phyloP scores from a whole-genome alignment of 2,329 filamentous ascomycete genomes.

The Pestalotiopsis sp. region DNA sequence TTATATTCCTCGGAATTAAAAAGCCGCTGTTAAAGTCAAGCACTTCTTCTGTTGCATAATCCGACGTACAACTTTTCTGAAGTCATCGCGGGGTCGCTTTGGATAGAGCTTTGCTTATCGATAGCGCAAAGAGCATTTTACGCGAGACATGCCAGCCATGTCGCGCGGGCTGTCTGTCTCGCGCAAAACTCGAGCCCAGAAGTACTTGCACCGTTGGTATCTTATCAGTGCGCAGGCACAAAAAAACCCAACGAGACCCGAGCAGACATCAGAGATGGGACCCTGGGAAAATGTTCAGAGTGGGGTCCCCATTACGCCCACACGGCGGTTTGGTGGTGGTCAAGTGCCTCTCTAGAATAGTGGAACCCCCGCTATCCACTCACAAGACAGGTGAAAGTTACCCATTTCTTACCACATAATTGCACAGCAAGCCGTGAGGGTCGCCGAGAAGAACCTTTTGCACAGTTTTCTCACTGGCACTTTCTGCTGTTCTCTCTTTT shows the following conservation, averaged over 20 bases:
- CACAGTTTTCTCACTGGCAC: neutral
- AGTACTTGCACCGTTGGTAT: neutral
- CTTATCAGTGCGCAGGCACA: neutral
- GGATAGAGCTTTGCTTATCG: constrained; percentile 1
- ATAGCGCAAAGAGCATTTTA: neutral
- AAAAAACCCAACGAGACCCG: neutral
- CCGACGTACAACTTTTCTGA: neutral
- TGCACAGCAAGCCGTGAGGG: neutral
- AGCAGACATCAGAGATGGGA: neutral
- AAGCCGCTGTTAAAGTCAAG: too few species aligned
- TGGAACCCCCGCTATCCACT: neutral
- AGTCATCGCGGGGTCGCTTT: constrained; percentile 7
- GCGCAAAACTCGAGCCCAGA: neutral
- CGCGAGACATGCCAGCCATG: neutral
- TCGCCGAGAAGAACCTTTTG: neutral
- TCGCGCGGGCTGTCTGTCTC: neutral
- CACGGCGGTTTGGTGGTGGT: neutral
- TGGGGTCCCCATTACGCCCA: neutral
- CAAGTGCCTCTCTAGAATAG: neutral
- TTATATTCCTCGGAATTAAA: too few species aligned
- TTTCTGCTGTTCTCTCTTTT: too few species aligned
- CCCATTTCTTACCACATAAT: neutral
- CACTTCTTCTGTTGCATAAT: neutral
- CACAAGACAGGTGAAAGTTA: neutral
- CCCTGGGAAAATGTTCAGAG: neutral